Evolutionary conservation across 1,284 basidiomycete species (phyloP), one percentile per base, ranked within the genome.

Genomic region (Trametes polyzona): DNA sequence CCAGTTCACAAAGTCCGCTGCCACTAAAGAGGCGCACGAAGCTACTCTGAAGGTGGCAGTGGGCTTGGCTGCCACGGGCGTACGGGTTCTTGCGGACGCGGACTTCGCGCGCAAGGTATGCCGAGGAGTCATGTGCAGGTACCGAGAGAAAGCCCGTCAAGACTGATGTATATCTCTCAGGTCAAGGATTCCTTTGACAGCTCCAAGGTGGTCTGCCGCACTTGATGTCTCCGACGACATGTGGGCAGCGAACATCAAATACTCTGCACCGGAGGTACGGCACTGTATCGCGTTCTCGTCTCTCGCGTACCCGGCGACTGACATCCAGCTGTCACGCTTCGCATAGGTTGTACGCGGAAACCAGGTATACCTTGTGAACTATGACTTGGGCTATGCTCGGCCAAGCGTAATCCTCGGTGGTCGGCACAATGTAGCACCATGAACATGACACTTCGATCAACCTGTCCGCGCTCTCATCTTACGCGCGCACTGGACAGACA

Each of bases 21-120:
- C 76, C 0, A 84, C 83, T 0, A 67, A 73, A 12, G 75, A 75
- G 56, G 83, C 88, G 0, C 88, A 90, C 60, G 73, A 79, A 8
- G 80, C 79, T 9, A 80, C 83, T 23, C 71, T 89, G 47, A 75
- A 75, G 48, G 75, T 84, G 1, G 78, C 82, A 10, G 86, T 87
- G 58, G 84, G 80, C 1, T 76, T 90, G 4, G 85, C 87, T 2
- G 75, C 78, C 3, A 77, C 79, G 0, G 88, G 83, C 0, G 75
- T 85, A 55, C 76, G 83, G 16, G 81, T 83, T 3, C 64, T 89
- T 8, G 75, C 78, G 12, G 87, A 90, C 61, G 77, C 77, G 17
- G 69, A 67, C 59, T 83, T 75, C 64, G 74, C 59, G 55, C 74
- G 71, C 67, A 73, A 70, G 65, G 78, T 76, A 17, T 29, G n/a